A percentile compares a stretch with the other conserved stretches of the same genome.
Evolutionary conservation across 345 rosid species (phyloP).

Genomic region (Gossypium rotundifolium): DNA sequence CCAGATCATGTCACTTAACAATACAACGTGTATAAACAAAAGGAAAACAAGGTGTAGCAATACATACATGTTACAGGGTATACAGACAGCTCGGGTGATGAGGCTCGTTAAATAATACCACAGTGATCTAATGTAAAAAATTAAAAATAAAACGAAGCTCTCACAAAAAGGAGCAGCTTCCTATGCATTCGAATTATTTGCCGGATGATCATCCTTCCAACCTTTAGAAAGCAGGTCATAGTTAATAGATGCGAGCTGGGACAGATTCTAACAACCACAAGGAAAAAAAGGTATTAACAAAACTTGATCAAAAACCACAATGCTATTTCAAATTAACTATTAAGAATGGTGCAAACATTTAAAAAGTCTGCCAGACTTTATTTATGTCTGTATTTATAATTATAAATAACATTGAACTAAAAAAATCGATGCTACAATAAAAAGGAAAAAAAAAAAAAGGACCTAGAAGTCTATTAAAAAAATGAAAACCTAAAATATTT

Average conservation of each 20-base stretch:
- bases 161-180: conserved; percentile 9
- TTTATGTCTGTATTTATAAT: neutral
- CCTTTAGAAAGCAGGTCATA: conserved; percentile 96
- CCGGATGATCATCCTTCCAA: conserved; percentile 72
- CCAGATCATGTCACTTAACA: neutral
- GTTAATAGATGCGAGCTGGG: conserved; percentile 97
- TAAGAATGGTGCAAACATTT: neutral
- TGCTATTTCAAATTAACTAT: neutral
- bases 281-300: conserved; percentile 2
- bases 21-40: neutral
- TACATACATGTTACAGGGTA: conserved; percentile 89
- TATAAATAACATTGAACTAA: neutral
- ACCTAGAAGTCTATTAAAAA: neutral
- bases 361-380: neutral
- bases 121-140: conserved; percentile 8
- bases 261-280: conserved; percentile 62
- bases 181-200: conserved; percentile 45
- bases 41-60: neutral
- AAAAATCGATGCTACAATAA: neutral
- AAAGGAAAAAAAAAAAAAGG: neutral
- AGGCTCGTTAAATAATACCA: conserved; percentile 19
- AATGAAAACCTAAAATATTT: neutral
- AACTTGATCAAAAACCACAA: neutral
- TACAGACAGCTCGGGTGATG: conserved; percentile 31
- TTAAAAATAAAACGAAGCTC: conserved; percentile 1